Base-by-base conservation (phyloP, 208 protist species). In the Lotmaria passim region DNA sequence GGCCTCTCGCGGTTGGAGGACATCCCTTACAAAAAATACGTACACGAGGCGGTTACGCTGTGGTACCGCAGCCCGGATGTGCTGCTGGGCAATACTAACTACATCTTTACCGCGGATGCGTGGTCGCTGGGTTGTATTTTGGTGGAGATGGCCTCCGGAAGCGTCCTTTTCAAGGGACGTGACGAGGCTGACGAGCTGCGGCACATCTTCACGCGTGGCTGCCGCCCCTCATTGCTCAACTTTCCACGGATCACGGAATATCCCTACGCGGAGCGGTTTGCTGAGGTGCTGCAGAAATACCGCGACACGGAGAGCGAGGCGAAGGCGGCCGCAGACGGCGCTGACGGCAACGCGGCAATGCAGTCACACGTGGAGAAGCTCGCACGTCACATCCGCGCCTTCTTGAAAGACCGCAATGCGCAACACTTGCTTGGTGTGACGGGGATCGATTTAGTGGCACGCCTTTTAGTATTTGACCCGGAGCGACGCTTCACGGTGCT, bases 11-110 rank as follows among this genome's bases (percentile, higher is more conserved):
- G 93, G 34, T 17, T 90, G 2, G 90, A 95, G 57, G 94, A 83
- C 28, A 96, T 97, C 38, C 89, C 94, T 24, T 82, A 97, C 53
- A 96, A 94, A 62, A 97, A 97, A 65, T 94, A 95, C 68, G 78
- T 85, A 55, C 93, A 96, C 67, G 91, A 96, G 65, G 90, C 87
- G 30, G 82, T 97, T 30, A 98, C 97, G n/a, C 69, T 98, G 28
- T 98, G 96, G 95, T 98, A 98, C 64, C 89, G 95, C 58, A 86
- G 91, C 38, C 97, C 97, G 7, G 97, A 98, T 69, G 78, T 98
- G 11, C 69, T 98, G 11, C 78, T 98, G 2, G 93, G 93, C 17
- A 89, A 87, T 67, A 90, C 81, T 24, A 87, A 94, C 58, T 93
- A 93, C 70, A 66, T 48, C 50, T 89, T 72, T 68, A 79, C 85